phyloP scores from a whole-genome alignment of 1,284 basidiomycete genomes.

The Rhodotorula sp. region DNA sequence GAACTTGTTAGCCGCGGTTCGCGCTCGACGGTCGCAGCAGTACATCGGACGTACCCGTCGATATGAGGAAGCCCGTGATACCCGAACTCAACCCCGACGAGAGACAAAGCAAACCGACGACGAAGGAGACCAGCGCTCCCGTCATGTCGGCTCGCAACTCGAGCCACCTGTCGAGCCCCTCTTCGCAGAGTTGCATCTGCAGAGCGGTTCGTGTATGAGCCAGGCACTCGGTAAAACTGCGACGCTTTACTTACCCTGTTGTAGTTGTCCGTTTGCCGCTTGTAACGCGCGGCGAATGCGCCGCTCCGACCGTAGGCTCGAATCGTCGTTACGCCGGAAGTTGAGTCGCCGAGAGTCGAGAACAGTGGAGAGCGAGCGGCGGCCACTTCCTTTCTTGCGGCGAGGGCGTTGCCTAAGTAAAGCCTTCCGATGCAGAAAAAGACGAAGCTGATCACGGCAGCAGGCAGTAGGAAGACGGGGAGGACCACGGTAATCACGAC shows the following conservation, averaged over 20 bases:
- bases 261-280: slow-evolving; percentile 34
- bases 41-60: slow-evolving; percentile 8
- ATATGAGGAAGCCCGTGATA: slow-evolving; percentile 38
- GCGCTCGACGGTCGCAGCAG: not conserved
- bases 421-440: slow-evolving; percentile 36
- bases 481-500: slow-evolving; percentile 59
- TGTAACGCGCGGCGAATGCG: slow-evolving; percentile 19
- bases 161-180: slow-evolving; percentile 35
- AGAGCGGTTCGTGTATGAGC: not conserved
- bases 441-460: slow-evolving; percentile 36
- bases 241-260: slow-evolving; percentile 16
- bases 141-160: slow-evolving; percentile 34
- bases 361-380: slow-evolving; percentile 88
- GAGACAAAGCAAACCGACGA: slow-evolving; percentile 48
- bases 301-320: slow-evolving; percentile 65
- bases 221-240: too few species aligned
- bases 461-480: slow-evolving; percentile 34
- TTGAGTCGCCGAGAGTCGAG: slow-evolving; percentile 67
- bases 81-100: slow-evolving; percentile 41
- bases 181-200: slow-evolving; percentile 31
- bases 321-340: slow-evolving; percentile 80
- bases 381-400: slow-evolving; percentile 57
- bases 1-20: not conserved
- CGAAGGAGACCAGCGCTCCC: slow-evolving; percentile 33
- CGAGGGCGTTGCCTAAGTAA: slow-evolving; percentile 35